Base-by-base conservation (phyloP, 495 filamentous ascomycete species). In the Podospora pseudocomata region DNA sequence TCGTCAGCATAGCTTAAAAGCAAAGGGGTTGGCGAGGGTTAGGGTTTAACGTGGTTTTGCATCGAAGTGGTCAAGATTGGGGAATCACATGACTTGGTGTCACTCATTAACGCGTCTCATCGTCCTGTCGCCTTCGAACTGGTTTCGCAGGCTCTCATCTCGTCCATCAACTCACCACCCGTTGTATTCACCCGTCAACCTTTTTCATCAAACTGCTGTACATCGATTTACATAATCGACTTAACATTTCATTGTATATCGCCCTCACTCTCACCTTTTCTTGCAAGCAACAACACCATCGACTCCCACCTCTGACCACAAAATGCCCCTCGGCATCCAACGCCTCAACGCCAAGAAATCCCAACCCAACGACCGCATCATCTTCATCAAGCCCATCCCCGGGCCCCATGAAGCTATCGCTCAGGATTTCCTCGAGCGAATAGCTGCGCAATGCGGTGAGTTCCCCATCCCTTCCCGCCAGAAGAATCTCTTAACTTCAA, bases 341-440 rank as follows among this genome's bases (percentile, higher is more conserved):
- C 84, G 90, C 20, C 77, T 92, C 65, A 93, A 93, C 73, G 86
- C 83, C 68, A 88, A 84, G 66, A 83, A 80, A 28, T 84, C 86
- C 55, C 85, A 86, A 53, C 89, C 90, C 34, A 92, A 92, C 72
- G 83, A 84, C 53, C 84, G 84, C 66, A 90, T 93, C 72, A 84
- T 86, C 68, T 93, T 93, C 81, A 91, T 94, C 80, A 91, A 91
- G 73, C 87, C 91, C 0, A 80, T 92, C 1, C 81, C 86, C 19
- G 89, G 88, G 0, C 80, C 83, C 0, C 83, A 86, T 65, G 80
- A 87, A 63, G 74, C 75, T 0, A 84, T 84, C 59, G 87, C 92
- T 16, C 84, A 88, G 72, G 87, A 90, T 72, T 92, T 90, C 71
- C 80, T 94, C 5, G 88, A 90, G 71, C 84, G 90, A 26, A 90